Evolutionary conservation across 495 filamentous ascomycete genomes (phyloP).

Genomic region (Penicilliopsis zonata): DNA sequence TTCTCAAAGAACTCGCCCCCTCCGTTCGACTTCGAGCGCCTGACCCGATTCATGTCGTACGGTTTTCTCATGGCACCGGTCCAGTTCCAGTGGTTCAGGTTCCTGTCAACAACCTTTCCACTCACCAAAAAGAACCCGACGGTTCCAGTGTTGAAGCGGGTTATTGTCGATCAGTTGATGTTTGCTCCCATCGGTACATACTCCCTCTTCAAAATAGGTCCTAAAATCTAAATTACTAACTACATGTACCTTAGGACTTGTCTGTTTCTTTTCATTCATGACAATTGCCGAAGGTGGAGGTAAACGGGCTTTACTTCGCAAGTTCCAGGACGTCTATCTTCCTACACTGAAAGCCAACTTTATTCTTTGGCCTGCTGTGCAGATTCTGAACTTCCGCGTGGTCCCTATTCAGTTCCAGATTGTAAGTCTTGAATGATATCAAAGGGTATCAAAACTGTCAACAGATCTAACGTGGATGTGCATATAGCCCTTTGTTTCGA

Average conservation of each 20-base stretch:
- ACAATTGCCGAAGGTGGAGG: conserved; percentile 92
- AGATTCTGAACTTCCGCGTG: conserved; percentile 92
- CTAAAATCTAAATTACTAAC: conserved; percentile 4
- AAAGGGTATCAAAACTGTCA: not conserved
- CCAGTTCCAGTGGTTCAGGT: conserved; percentile 94
- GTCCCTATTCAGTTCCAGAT: conserved; percentile 96
- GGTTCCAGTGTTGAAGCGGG: conserved; percentile 73
- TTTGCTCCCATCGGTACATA: conserved; percentile 78
- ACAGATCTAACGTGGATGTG: conserved; percentile 1
- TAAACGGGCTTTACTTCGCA: conserved; percentile 61
- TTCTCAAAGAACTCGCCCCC: conserved; percentile 54
- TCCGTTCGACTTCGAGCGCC: conserved; percentile 88
- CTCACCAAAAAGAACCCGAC: conserved; percentile 65
- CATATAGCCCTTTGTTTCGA: conserved; percentile 84
- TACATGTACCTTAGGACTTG: conserved; percentile 46
- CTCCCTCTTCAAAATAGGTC: not conserved
- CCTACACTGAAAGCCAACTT: conserved; percentile 94
- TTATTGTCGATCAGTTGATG: conserved; percentile 86
- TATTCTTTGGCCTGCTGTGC: conserved; percentile 89
- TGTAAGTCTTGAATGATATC: conserved; percentile 43
- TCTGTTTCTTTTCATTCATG: conserved; percentile 90
- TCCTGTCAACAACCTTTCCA: conserved; percentile 74
- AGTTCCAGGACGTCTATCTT: conserved; percentile 87
- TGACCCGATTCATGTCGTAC: conserved; percentile 91
- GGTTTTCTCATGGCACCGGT: conserved; percentile 91